Percentiles rank a stretch among this genome's conserved stretches.
Evolutionary conservation across 108 stramenopile species (phyloP).

Genomic region (Hondaea fermentalgiana): DNA sequence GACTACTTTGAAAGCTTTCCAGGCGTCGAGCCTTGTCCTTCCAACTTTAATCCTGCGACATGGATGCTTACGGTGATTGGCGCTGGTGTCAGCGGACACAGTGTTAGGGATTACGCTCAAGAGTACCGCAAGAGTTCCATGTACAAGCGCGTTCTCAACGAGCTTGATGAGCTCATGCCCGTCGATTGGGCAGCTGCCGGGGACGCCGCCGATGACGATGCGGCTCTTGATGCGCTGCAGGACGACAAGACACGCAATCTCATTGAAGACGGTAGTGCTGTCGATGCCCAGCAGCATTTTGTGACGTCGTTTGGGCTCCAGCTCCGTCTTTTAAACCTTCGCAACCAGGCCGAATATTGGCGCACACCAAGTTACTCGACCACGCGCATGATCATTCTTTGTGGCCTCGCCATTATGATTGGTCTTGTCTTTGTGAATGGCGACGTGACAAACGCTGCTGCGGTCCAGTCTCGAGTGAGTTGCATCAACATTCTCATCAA

Average conservation of each 20-base stretch:
- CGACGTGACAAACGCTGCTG: slow-evolving; percentile 31
- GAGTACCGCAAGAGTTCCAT: neutral
- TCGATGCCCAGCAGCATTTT: neutral
- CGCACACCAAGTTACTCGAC: slow-evolving; percentile 19
- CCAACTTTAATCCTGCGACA: slow-evolving; percentile 64
- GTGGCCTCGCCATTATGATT: neutral
- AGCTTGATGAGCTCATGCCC: neutral
- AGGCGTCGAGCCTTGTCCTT: slow-evolving; percentile 3
- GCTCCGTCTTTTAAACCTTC: slow-evolving; percentile 22
- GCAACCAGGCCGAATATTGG: slow-evolving; percentile 28
- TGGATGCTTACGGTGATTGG: slow-evolving; percentile 72
- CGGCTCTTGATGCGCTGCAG: neutral
- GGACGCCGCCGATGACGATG: neutral
- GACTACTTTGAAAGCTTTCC: slow-evolving; percentile 48
- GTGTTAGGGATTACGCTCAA: neutral
- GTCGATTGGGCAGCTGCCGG: neutral
- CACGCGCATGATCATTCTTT: slow-evolving; percentile 32
- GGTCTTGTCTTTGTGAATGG: slow-evolving; percentile 23
- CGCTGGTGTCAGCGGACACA: slow-evolving; percentile 27
- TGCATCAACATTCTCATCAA: slow-evolving; percentile 49
- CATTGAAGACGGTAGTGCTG: neutral
- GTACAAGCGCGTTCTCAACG: neutral
- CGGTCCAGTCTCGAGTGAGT: slow-evolving; percentile 23
- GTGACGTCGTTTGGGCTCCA: slow-evolving; percentile 14
- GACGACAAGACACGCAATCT: neutral